Base-by-base conservation (phyloP, 2,329 filamentous ascomycete genomes). In the Ascomycota sp. region DNA sequence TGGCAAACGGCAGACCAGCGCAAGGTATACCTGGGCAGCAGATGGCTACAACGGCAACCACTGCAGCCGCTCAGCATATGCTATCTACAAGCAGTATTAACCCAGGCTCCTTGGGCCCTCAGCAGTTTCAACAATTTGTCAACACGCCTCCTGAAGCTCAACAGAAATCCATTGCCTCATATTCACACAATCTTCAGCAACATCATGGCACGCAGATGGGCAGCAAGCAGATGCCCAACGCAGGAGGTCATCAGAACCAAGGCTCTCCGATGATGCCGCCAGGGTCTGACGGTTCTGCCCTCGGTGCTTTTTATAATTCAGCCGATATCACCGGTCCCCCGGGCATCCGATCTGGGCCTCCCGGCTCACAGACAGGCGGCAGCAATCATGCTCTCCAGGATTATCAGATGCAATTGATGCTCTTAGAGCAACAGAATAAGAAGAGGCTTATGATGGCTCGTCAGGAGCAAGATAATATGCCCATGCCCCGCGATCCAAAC, bases 371-470 rank as follows among this genome's bases (percentile, higher is more conserved):
- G 38, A 54, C 52, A 11, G 60, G 53, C 10, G 51, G 51, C 22
- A 77, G 75, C 51, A 86, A 82, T 47, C 78, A 85, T 48, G 79
- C 79, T 15, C 61, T 86, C 27, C 78, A 85, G 51, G 79, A 89
- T 49, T 86, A 86, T 43, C 79, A 86, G 56, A 85, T 85, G 78
- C 79, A 86, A 49, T 56, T 86, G 46, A 86, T 85, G 79, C 55
- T 85, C 29, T 63, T 86, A 11, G 79, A 86, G 52, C 79, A 85
- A 52, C 78, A 86, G 53, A 86, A 86, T 43, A 86, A 85, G 61
- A 85, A 83, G 53, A 63, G 79, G 12, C 61, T 86, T 29, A 72
- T 83, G 61, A 82, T 83, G 77, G 79, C 79, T 23, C 70, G 79
- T 12, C 76, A 75, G 46, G 71, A 83, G 47, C 78, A 86, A 50